Percentiles rank a stretch among this genome's conserved stretches.
Evolutionary conservation across 148 eudicot genomes (phyloP).

Genomic region (Vaccinium vitisidaea): DNA sequence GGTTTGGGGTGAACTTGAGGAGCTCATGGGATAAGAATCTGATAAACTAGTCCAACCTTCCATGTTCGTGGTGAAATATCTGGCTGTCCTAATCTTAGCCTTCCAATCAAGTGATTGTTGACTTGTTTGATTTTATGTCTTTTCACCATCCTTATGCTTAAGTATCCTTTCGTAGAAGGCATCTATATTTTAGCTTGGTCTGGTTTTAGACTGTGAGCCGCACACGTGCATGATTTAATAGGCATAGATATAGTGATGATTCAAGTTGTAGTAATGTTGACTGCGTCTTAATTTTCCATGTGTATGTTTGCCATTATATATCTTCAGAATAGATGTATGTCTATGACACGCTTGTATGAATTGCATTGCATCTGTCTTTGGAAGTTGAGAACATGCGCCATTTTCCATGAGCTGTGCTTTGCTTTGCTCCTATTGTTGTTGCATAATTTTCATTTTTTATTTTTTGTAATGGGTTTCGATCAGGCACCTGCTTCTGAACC

Average conservation of each 20-base stretch:
- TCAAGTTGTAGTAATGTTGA: not conserved
- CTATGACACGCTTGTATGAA: not conserved
- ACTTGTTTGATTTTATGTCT: not conserved
- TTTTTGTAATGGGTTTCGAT: not conserved
- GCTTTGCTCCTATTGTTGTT: not conserved
- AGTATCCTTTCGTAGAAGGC: not conserved
- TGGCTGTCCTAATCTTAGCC: not conserved
- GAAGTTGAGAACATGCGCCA: not conserved
- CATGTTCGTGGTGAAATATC: not conserved
- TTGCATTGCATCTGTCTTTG: not conserved
- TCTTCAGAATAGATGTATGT: not conserved
- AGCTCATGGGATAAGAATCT: not conserved
- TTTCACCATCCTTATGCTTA: not conserved
- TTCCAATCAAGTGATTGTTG: not conserved
- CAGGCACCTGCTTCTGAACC: constrained; percentile 47
- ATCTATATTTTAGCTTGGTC: not conserved
- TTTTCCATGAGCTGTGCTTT: not conserved
- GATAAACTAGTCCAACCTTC: not conserved
- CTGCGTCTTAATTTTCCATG: not conserved
- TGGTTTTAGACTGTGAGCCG: not conserved
- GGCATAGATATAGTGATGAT: not conserved
- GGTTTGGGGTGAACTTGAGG: not conserved
- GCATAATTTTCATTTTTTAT: not conserved
- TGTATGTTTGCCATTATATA: not conserved
- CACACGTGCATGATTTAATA: not conserved